Evolutionary conservation across 768 basidiomycete species (phyloP), one percentile per base, ranked within the genome.

Genomic region (Hypholoma fasciculare): DNA sequence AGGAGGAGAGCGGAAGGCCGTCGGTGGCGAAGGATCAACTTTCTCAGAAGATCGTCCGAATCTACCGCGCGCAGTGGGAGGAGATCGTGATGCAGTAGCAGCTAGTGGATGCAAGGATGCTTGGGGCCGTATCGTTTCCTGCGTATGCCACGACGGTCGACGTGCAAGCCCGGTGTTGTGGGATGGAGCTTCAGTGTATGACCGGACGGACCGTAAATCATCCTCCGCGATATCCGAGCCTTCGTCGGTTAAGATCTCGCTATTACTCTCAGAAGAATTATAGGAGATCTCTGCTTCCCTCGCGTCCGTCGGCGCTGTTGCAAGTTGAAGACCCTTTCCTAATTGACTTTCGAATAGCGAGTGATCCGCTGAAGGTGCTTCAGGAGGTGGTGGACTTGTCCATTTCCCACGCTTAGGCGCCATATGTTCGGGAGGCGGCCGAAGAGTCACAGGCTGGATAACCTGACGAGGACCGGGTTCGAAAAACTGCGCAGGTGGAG

Each of bases 321-420:
- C 91, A 11, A 92, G 72, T 44, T 83, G 84, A 17, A 93, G 72
- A 0, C 88, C 78, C 50, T 81, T 78, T 19, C 83, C 90, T 12
- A 93, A 78, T 51, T 86, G 79, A 58, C 78, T 82, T 67, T 90
- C 87, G 64, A 90, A 93, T 17, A 85, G 72, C 2, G 81, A 79
- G 48, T 84, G 89, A 62, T 83, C 89, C 20, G 80, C 81, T 9
- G 82, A 77, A 0, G 91, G 78, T 1, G 90, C 92, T 64, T 88
- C 89, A 1, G 86, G 83, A 3, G 91, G 89, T 23, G 92, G 91
- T 8, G 91, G 90, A 62, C 89, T 92, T 2, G 91, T 93, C 92
- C 91, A 93, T 70, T 89, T 88, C 34, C 82, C 77, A 30, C 91
- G 83, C 66, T 81, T 87, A 1, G 92, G 89, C 16, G 89, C 90